Conservation (phyloP, 805 yeast genomes). For the Starmerella stellata region DNA sequence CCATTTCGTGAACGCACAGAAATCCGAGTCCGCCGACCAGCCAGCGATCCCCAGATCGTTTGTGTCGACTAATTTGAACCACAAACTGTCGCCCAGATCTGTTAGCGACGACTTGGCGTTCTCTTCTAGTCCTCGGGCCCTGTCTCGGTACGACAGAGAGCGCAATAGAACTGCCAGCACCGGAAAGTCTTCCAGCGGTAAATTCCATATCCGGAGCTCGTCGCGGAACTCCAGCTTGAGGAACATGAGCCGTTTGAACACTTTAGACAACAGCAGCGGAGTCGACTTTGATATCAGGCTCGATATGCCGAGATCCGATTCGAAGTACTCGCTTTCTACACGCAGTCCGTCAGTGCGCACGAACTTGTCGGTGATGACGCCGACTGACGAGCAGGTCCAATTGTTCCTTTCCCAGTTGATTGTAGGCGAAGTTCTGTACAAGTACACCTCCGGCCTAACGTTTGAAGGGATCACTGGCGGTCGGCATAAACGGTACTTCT, state of each 20-base stretch:
- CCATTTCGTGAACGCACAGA: too few species aligned
- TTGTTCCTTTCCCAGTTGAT: slow-evolving; percentile 60
- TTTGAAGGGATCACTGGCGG: slow-evolving; percentile 45
- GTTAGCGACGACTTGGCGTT: too few species aligned
- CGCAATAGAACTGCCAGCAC: too few species aligned
- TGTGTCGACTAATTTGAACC: slow-evolving; percentile 27
- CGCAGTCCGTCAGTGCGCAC: neutral
- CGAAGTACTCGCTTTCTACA: neutral
- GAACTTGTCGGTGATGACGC: neutral
- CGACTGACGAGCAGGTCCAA: neutral
- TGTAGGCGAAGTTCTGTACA: slow-evolving; percentile 76
- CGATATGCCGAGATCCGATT: neutral
- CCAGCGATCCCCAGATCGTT: neutral
- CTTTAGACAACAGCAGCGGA: neutral
- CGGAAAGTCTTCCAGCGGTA: too few species aligned
- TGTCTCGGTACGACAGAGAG: too few species aligned
- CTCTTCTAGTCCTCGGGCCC: too few species aligned
- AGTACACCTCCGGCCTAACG: slow-evolving; percentile 65
- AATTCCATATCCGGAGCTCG: too few species aligned
- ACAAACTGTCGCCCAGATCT: neutral
- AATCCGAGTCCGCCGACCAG: neutral
- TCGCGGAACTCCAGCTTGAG: neutral
- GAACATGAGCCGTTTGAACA: neutral
- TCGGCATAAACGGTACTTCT: slow-evolving; percentile 81
- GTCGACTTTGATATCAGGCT: too few species aligned